Conservation (phyloP, 441 rosid genomes). For the Arabidopsis lyrata region DNA sequence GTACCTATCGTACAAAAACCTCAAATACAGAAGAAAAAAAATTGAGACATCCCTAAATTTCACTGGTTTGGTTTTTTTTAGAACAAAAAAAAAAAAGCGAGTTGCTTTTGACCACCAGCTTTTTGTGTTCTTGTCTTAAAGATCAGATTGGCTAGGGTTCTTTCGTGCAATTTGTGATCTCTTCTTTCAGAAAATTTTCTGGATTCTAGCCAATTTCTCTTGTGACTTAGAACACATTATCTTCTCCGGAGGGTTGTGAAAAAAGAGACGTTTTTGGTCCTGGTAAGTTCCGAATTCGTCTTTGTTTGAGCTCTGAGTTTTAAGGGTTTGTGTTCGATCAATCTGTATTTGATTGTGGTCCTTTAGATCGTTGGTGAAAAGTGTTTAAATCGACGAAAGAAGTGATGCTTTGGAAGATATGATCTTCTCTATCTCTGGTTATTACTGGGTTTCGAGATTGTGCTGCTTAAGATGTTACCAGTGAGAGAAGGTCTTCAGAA, state of each 20-base stretch:
- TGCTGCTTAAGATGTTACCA: conserved; percentile 71
- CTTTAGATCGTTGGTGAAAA: not conserved
- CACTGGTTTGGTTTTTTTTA: conserved; percentile 11
- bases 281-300: conserved; percentile 28
- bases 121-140: conserved; percentile 17
- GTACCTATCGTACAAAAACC: not conserved
- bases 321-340: conserved; percentile 2
- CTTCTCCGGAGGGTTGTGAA: not conserved
- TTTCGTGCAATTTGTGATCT: not conserved
- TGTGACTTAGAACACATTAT: conserved; percentile 1
- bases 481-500: conserved; percentile 60
- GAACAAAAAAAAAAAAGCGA: not conserved
- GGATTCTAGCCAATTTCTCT: too few relatives aligned
- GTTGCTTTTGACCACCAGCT: conserved; percentile 41
- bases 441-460: conserved; percentile 43
- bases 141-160: conserved; percentile 44
- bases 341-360: conserved; percentile 3
- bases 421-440: conserved; percentile 54
- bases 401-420: conserved; percentile 60
- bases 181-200: not conserved
- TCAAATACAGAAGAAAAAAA: not conserved
- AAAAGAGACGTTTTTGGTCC: not conserved
- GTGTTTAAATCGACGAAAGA: not conserved
- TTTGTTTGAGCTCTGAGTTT: conserved; percentile 31
- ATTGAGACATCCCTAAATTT: conserved; percentile 24